Conservation (phyloP, 192 early-diverging fungal species). For the Backusella psychrophila region DNA sequence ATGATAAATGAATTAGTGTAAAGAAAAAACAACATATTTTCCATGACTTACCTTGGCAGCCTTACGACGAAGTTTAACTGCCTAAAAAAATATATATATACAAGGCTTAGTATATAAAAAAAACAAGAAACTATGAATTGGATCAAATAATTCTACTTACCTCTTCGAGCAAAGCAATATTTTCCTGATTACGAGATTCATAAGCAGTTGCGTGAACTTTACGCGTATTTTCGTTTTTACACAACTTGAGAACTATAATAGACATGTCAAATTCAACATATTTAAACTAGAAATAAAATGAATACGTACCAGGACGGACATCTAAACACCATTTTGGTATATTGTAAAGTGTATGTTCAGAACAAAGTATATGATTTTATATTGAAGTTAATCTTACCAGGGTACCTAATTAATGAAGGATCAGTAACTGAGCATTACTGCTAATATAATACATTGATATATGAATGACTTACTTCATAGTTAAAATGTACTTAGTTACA, state of each 20-base stretch:
- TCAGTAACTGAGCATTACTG: background rate
- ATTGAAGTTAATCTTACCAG: background rate
- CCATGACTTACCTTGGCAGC: constrained; percentile 30
- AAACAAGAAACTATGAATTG: background rate
- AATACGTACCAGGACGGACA: constrained; percentile 28
- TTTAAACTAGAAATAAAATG: background rate
- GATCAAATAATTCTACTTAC: constrained; percentile 24
- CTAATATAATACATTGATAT: background rate
- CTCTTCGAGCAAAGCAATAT: constrained; percentile 59
- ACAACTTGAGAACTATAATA: constrained; percentile 45
- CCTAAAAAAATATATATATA: constrained; percentile 14
- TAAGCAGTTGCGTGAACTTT: constrained; percentile 46
- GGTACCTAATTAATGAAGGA: constrained; percentile 5
- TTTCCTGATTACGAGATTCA: constrained; percentile 58
- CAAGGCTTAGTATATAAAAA: background rate
- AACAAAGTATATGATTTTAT: background rate
- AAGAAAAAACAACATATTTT: constrained; percentile 43
- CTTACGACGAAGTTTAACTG: constrained; percentile 37
- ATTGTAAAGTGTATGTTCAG: background rate
- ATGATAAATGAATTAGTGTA: background rate
- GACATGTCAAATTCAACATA: background rate
- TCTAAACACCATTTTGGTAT: constrained; percentile 5
- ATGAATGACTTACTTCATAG: constrained; percentile 65
- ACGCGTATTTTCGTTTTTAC: constrained; percentile 55
- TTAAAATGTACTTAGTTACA: constrained; percentile 59